These are phyloP conservation scores for Cercospora sojina DNA, from an alignment of 2,329 filamentous ascomycete species.

Conservation along the genomic window DNA sequence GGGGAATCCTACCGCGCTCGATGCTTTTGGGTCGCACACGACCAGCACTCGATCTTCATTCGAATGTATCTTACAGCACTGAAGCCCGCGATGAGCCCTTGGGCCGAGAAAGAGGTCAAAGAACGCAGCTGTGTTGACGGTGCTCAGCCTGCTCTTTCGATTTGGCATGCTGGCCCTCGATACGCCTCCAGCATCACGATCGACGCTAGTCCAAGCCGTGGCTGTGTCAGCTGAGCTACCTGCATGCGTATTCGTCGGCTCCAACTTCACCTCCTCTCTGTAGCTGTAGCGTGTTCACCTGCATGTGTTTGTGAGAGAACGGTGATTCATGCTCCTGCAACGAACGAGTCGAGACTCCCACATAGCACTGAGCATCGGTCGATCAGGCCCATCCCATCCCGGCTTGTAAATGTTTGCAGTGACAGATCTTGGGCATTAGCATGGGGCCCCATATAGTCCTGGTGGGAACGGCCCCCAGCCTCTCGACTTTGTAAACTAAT, in stretches of 20 bases:
- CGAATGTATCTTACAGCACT: neutral
- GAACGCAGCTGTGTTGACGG: neutral
- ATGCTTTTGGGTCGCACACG: neutral
- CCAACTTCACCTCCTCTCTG: neutral
- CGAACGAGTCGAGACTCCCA: neutral
- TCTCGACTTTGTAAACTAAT: neutral
- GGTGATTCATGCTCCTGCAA: neutral
- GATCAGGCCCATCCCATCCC: neutral
- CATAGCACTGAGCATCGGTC: neutral
- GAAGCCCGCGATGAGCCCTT: neutral
- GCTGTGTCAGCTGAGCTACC: constrained; percentile 4
- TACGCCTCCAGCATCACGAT: neutral
- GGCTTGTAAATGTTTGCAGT: neutral
- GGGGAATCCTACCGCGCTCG: neutral
- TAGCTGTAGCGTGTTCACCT: neutral
- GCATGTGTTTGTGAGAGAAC: neutral
- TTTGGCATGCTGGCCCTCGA: neutral
- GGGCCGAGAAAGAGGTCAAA: neutral
- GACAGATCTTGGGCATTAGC: neutral
- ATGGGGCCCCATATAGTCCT: neutral
- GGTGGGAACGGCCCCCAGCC: neutral
- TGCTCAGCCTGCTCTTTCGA: neutral
- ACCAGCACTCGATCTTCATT: neutral
- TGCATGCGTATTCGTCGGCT: neutral
- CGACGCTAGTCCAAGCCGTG: constrained; percentile 3